These are phyloP conservation scores for Aureobasidium sp. DNA, from an alignment of 2,329 filamentous ascomycete species.

Conservation along the genomic window DNA sequence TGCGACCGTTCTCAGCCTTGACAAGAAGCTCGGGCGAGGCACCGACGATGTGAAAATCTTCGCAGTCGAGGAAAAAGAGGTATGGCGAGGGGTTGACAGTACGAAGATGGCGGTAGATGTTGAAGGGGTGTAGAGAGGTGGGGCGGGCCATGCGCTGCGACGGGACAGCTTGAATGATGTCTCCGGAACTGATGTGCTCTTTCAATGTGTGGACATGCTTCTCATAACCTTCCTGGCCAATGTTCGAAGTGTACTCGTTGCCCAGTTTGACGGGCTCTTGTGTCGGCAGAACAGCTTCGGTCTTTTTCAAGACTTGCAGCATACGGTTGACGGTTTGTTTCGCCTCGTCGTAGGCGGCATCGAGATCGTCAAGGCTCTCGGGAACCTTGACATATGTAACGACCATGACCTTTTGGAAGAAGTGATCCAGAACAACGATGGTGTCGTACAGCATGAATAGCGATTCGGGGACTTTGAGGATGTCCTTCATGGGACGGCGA, in stretches of 20 bases:
- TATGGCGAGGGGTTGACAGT: slow-evolving; percentile 98
- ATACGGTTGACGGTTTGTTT: slow-evolving; percentile 55
- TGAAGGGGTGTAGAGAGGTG: slow-evolving; percentile 89
- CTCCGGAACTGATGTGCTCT: slow-evolving; percentile 79
- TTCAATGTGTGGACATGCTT: slow-evolving; percentile 78
- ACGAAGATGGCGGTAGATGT: slow-evolving; percentile 90
- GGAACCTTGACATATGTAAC: slow-evolving; percentile 77
- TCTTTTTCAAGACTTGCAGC: slow-evolving; percentile 61
- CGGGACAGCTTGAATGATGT: slow-evolving; percentile 96
- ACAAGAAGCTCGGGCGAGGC: slow-evolving; percentile 92
- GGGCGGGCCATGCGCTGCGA: slow-evolving; percentile 87
- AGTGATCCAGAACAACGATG: slow-evolving; percentile 87
- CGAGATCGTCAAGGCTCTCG: slow-evolving; percentile 43
- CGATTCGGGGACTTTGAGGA: slow-evolving; percentile 81
- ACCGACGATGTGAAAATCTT: slow-evolving; percentile 87
- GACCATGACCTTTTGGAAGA: slow-evolving; percentile 85
- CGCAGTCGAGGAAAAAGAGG: slow-evolving; percentile 90
- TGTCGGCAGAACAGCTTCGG: slow-evolving; percentile 54
- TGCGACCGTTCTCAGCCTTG: slow-evolving; percentile 74
- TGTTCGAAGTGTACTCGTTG: slow-evolving; percentile 82
- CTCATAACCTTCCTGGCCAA: slow-evolving; percentile 83
- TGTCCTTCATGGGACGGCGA: slow-evolving; percentile 71
- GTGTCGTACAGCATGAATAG: slow-evolving; percentile 97
- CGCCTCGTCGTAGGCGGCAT: slow-evolving; percentile 61
- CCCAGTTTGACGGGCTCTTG: slow-evolving; percentile 65